These are phyloP conservation scores for Fonsecaea pedrosoi DNA, from an alignment of 2,329 filamentous ascomycete genomes.

Conservation along the genomic window DNA sequence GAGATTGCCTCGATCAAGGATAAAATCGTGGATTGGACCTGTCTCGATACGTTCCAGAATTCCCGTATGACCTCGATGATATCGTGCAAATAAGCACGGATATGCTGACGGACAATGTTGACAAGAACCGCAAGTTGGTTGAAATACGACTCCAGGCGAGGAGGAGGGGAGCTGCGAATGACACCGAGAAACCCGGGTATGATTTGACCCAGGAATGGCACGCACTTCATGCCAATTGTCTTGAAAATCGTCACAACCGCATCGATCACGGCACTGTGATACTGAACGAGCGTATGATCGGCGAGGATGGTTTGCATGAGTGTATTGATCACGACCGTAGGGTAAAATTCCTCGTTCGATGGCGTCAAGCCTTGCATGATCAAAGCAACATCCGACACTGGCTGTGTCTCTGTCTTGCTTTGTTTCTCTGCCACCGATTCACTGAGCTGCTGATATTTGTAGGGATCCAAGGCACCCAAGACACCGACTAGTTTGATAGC, in stretches of 20 bases:
- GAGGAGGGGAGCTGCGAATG: constrained; percentile 78
- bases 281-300: constrained; percentile 85
- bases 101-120: constrained; percentile 94
- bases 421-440: constrained; percentile 86
- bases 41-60: constrained; percentile 82
- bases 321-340: constrained; percentile 96
- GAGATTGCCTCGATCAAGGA: constrained; percentile 93
- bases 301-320: constrained; percentile 85
- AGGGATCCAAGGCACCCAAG: constrained; percentile 90
- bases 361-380: constrained; percentile 98
- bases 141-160: constrained; percentile 91
- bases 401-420: constrained; percentile 68
- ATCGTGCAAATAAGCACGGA: constrained; percentile 84
- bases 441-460: constrained; percentile 82
- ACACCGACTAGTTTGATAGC: constrained; percentile 98
- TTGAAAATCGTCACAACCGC: constrained; percentile 99
- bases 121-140: constrained; percentile 94
- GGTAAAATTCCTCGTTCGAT: constrained; percentile 97
- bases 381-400: constrained; percentile 87
- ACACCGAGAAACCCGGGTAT: constrained; percentile 92
- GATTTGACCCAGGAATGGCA: constrained; percentile 91
- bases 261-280: constrained; percentile 93
- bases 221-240: constrained; percentile 92
- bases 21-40: constrained; percentile 88
- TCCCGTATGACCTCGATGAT: constrained; percentile 87